A percentile compares a stretch with the other conserved stretches of the same genome.
These are phyloP conservation scores for Tulasnella sp. DNA, from an alignment of 768 basidiomycete species.

Conservation along the genomic window DNA sequence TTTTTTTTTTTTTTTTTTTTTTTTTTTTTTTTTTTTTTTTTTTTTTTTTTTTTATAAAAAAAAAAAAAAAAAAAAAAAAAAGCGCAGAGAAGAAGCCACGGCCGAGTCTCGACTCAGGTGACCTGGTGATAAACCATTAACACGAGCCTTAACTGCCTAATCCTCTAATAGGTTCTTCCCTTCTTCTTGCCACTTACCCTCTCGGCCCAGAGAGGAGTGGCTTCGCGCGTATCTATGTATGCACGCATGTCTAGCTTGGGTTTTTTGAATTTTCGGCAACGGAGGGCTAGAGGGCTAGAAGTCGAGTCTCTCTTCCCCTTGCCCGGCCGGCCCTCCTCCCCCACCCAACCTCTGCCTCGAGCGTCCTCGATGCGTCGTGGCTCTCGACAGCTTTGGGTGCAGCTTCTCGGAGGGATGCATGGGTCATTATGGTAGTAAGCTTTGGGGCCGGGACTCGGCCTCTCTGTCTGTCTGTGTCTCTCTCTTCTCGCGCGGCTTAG, in stretches of 20 bases:
- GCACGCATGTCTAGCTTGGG: background rate
- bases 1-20: too few relatives aligned
- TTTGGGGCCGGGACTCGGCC: background rate
- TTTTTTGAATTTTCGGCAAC: background rate
- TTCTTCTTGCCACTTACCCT: background rate
- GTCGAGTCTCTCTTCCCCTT: too few relatives aligned
- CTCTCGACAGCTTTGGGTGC: background rate
- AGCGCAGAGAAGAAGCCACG: background rate
- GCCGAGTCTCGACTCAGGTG: conserved; percentile 14
- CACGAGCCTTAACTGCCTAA: background rate
- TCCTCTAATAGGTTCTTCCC: conserved; percentile 3
- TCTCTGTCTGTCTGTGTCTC: background rate
- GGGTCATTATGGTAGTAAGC: background rate
- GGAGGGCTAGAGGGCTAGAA: too few relatives aligned
- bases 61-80: too few relatives aligned
- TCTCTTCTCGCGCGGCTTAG: background rate
- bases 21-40: too few relatives aligned
- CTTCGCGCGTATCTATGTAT: background rate
- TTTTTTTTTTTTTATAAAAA: too few relatives aligned
- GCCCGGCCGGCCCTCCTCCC: too few relatives aligned
- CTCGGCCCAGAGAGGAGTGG: background rate
- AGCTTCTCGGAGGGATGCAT: background rate
- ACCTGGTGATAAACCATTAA: background rate
- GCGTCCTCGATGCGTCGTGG: background rate
- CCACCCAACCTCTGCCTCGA: too few relatives aligned